Evolutionary conservation across 306 rosid genomes (phyloP).

Genomic region (Malus sieversii): DNA sequence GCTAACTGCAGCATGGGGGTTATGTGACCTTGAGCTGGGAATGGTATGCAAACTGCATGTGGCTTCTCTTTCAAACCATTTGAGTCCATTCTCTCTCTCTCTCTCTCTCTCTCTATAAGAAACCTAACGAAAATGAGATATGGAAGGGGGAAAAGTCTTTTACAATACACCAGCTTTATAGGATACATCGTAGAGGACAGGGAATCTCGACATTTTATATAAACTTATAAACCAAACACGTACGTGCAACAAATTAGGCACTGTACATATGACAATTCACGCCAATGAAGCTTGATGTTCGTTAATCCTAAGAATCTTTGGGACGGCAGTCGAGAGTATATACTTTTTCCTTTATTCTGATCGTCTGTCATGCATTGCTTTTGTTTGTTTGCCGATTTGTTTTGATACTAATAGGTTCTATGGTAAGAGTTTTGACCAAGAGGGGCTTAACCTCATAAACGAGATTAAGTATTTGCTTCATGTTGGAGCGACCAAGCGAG

Average conservation of each 20-base stretch:
- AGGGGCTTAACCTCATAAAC: too few relatives aligned
- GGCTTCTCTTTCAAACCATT: neutral
- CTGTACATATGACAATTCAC: neutral
- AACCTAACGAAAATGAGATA: too few relatives aligned
- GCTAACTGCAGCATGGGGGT: too few relatives aligned
- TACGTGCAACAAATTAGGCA: too few relatives aligned
- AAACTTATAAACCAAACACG: too few relatives aligned
- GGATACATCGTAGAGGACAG: too few relatives aligned
- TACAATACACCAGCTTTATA: neutral
- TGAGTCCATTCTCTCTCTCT: neutral
- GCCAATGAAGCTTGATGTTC: neutral
- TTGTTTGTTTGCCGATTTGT: neutral
- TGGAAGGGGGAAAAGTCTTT: too few relatives aligned
- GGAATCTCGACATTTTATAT: too few relatives aligned
- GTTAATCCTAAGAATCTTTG: neutral
- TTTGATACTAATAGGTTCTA: neutral
- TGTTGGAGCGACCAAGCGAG: too few relatives aligned
- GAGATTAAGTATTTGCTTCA: too few relatives aligned
- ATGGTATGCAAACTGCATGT: conserved; percentile 29
- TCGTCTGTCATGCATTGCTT: neutral
- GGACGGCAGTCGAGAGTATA: neutral
- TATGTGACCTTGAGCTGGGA: conserved; percentile 32
- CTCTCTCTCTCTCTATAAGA: neutral
- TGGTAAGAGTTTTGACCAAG: neutral
- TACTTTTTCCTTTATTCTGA: too few relatives aligned